Conservation (phyloP, 257 asterid genomes). For the Perilla frutescens region DNA sequence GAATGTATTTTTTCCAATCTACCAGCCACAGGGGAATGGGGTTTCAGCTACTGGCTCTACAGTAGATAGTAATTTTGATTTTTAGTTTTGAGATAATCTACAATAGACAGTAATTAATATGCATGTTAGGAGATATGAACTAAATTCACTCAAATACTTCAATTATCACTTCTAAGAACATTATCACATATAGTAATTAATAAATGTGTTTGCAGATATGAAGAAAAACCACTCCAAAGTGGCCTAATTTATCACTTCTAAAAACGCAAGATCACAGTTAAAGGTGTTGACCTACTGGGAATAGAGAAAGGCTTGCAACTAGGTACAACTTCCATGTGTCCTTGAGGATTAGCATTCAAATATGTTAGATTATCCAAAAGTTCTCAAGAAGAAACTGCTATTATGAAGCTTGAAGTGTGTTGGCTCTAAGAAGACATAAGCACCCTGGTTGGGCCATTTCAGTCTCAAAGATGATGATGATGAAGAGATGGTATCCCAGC, state of each 20-base stretch:
- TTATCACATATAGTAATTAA: too few relatives aligned
- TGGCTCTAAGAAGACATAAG: not conserved
- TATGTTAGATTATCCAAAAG: not conserved
- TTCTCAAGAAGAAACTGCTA: not conserved
- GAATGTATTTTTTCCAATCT: too few relatives aligned
- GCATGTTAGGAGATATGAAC: too few relatives aligned
- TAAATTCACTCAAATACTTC: not conserved
- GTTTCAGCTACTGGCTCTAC: too few relatives aligned
- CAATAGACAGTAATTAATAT: too few relatives aligned
- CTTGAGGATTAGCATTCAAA: not conserved
- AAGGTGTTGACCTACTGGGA: not conserved
- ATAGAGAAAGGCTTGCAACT: too few relatives aligned
- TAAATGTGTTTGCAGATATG: too few relatives aligned
- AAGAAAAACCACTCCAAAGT: not conserved
- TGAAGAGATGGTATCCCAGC: too few relatives aligned
- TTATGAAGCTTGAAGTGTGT: conserved; percentile 2
- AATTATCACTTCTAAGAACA: conserved; percentile 17
- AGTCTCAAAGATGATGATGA: not conserved
- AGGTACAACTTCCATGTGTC: not conserved
- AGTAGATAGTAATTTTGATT: too few relatives aligned
- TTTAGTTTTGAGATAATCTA: too few relatives aligned
- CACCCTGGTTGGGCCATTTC: not conserved
- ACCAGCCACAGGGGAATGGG: too few relatives aligned
- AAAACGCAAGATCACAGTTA: not conserved
- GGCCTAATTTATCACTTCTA: conserved; percentile 12